Evolutionary conservation across 192 early-diverging fungal species (phyloP).

Genomic region (Paraglomus occultum): DNA sequence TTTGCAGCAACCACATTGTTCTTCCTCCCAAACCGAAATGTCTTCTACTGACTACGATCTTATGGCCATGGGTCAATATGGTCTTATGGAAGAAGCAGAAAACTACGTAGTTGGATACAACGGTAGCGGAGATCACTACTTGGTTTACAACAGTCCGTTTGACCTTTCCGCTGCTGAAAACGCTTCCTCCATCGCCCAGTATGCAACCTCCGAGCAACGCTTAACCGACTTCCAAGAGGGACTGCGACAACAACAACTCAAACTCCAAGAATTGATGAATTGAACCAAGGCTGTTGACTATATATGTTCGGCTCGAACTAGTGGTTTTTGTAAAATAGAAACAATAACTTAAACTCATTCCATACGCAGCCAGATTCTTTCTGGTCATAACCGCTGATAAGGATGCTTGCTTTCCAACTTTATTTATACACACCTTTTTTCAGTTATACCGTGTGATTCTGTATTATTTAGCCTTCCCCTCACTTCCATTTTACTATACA

Average conservation of each 20-base stretch:
- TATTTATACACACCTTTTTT: too few relatives aligned
- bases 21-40: slow-evolving; percentile 13
- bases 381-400: not conserved
- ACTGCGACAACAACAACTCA: slow-evolving; percentile 10
- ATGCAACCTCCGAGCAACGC: slow-evolving; percentile 27
- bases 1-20: not conserved
- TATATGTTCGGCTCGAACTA: too few relatives aligned
- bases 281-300: too few relatives aligned
- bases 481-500: not conserved
- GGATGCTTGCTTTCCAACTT: slow-evolving; percentile 27
- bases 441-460: too few relatives aligned
- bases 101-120: slow-evolving; percentile 13
- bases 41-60: slow-evolving; percentile 27
- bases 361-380: slow-evolving; percentile 7
- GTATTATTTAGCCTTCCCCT: not conserved
- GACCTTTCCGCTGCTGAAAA: not conserved
- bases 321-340: too few relatives aligned
- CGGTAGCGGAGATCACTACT: not conserved
- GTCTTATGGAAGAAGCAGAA: not conserved
- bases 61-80: slow-evolving; percentile 28
- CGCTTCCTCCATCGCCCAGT: not conserved
- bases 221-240: slow-evolving; percentile 28
- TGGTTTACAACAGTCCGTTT: slow-evolving; percentile 6
- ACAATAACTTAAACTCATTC: not conserved
- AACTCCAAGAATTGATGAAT: slow-evolving; percentile 25